Conservation (phyloP, 306 rosid species). For the Vachellia pachyceras region DNA sequence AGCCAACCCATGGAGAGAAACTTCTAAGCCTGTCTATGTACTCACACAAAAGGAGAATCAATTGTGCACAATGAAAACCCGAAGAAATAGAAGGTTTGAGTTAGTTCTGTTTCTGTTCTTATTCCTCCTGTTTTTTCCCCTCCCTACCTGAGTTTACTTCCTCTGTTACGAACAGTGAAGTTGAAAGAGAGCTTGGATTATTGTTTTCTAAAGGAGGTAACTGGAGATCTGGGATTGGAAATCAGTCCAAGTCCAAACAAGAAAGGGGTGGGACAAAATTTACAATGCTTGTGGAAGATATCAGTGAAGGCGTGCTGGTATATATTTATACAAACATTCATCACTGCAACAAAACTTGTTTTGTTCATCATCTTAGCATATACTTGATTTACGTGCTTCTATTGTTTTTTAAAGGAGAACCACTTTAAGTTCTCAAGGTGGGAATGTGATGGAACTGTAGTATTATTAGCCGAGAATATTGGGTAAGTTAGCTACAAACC, state of each 20-base stretch:
- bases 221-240: conserved; percentile 70
- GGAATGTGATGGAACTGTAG: too few relatives aligned
- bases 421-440: too few relatives aligned
- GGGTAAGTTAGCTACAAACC: too few relatives aligned
- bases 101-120: conserved; percentile 11
- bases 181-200: conserved; percentile 88
- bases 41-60: conserved; percentile 88
- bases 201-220: conserved; percentile 84
- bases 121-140: neutral
- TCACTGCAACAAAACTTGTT: too few relatives aligned
- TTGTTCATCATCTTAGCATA: too few relatives aligned
- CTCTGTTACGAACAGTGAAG: conserved; percentile 80
- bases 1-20: too few relatives aligned
- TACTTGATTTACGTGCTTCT: too few relatives aligned
- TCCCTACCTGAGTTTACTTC: conserved; percentile 22
- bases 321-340: conserved; percentile 20
- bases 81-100: conserved; percentile 83
- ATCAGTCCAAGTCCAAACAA: conserved; percentile 69
- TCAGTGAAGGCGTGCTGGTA: conserved; percentile 92
- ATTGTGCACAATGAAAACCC: conserved; percentile 94
- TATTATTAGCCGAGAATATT: too few relatives aligned
- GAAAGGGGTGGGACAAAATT: conserved; percentile 71
- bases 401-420: too few relatives aligned
- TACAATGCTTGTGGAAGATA: conserved; percentile 95
- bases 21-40: conserved; percentile 91